Base-by-base conservation (phyloP, 495 filamentous ascomycete species). In the Xanthoparmelia taractica region DNA sequence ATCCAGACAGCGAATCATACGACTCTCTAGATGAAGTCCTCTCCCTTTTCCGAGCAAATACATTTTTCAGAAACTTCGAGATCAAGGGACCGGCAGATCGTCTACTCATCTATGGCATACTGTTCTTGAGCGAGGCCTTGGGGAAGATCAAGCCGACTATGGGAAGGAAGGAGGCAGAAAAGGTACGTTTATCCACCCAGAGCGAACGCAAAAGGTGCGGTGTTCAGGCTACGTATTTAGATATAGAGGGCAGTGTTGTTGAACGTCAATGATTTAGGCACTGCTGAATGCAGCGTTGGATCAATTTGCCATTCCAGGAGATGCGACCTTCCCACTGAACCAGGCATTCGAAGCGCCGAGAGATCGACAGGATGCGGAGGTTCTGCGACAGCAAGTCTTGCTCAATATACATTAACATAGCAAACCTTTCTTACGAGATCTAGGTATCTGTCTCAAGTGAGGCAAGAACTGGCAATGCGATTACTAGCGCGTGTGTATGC, bases 41-140 rank as follows among this genome's bases (percentile, higher is more conserved):
- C 57, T 85, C 84, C 4, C 84, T 97, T 36, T 98, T 97, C 83
- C 90, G 94, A 58, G 93, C 95, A 73, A 97, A 98, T 79, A 97
- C 94, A 47, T 86, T 98, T 72, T 98, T 98, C 81, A 88, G 95
- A 68, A 98, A 98, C 81, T 98, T 98, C 72, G 95, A 97, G 81
- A 96, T 97, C 84, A 92, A 96, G 73, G 94, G 94, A 23, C 90
- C 91, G 37, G 94, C 94, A 60, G 94, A 98, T 76, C 84, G 95
- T 54, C 84, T 96, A 73, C 79, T 98, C 63, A 94, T 98, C 68
- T 98, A 98, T 77, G 92, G 93, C 59, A 97, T 96, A 70, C 81
- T 97, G 66, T 97, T 92, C 77, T 79, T 97, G 68, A 90, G 84
- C 71, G 92, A 97, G 71, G 91, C 89, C 66, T 79, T 98, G 73